These are phyloP conservation scores for Leccinum aurantiacum DNA, from an alignment of 768 basidiomycete species.

Conservation along the genomic window DNA sequence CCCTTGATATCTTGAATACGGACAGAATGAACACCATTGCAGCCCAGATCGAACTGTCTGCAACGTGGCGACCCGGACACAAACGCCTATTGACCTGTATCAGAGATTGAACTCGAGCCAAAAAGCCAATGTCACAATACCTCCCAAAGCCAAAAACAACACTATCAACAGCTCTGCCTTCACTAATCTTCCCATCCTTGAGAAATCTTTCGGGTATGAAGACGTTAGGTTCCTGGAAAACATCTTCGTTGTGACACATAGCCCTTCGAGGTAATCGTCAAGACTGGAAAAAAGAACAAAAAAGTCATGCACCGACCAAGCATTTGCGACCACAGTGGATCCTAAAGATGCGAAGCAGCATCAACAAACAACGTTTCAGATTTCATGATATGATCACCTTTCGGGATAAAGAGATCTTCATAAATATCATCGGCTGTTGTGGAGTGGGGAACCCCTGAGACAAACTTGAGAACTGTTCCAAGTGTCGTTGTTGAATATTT, in stretches of 20 bases:
- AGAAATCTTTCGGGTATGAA: constrained; percentile 37
- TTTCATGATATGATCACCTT: constrained; percentile 14
- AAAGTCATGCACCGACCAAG: constrained; percentile 14
- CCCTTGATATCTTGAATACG: constrained; percentile 26
- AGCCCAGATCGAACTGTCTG: constrained; percentile 33
- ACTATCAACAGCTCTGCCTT: neutral
- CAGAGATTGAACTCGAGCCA: neutral
- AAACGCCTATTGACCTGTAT: constrained; percentile 17
- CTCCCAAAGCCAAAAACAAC: constrained; percentile 29
- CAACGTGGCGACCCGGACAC: constrained; percentile 35
- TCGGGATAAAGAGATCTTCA: constrained; percentile 22
- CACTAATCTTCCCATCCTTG: constrained; percentile 10
- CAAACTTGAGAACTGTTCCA: neutral
- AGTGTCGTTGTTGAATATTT: constrained; percentile 5
- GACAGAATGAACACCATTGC: constrained; percentile 29
- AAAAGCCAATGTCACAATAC: constrained; percentile 2
- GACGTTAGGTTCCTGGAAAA: constrained; percentile 21
- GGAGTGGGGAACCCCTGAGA: constrained; percentile 20
- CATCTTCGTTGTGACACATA: constrained; percentile 13
- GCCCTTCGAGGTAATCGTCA: constrained; percentile 14
- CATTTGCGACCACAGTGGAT: constrained; percentile 18
- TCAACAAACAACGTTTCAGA: neutral
- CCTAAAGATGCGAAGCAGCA: constrained; percentile 10
- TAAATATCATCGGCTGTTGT: constrained; percentile 22
- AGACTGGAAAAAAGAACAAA: neutral